Evolutionary conservation across 768 basidiomycete genomes (phyloP).

Genomic region (Mycena rebaudengoi): DNA sequence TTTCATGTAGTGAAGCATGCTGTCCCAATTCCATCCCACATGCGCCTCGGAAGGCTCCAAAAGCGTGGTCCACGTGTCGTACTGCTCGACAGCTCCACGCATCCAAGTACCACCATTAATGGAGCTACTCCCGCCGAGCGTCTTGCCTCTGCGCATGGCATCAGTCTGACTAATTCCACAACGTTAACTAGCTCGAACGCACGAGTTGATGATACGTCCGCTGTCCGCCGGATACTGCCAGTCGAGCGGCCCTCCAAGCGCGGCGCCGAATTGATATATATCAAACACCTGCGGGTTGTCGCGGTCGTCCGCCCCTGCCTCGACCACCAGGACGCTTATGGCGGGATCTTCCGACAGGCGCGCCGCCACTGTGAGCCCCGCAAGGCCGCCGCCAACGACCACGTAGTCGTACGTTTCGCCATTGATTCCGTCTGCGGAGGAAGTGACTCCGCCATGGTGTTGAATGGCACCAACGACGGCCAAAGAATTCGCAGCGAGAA

Average conservation of each 20-base stretch:
- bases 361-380: conserved; percentile 58
- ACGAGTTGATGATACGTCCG: conserved; percentile 50
- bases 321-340: conserved; percentile 56
- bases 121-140: conserved; percentile 54
- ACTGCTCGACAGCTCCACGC: conserved; percentile 52
- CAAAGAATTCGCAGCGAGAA: background rate
- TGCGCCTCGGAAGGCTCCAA: conserved; percentile 32
- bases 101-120: conserved; percentile 60
- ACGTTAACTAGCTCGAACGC: conserved; percentile 17
- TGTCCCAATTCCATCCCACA: conserved; percentile 13
- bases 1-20: conserved; percentile 13
- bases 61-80: conserved; percentile 51
- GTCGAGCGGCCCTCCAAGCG: conserved; percentile 52
- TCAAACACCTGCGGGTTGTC: conserved; percentile 54
- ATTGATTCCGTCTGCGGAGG: conserved; percentile 39
- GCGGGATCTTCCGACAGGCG: conserved; percentile 54
- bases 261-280: conserved; percentile 52
- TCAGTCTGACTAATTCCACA: background rate
- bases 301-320: conserved; percentile 59
- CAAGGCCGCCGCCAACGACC: conserved; percentile 55
- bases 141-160: conserved; percentile 49
- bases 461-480: background rate
- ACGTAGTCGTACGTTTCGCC: conserved; percentile 53
- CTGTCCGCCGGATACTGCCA: conserved; percentile 57
- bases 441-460: conserved; percentile 44